These are phyloP conservation scores for Trichoderma semiorbis DNA, from an alignment of 2,329 filamentous ascomycete species.

Conservation along the genomic window DNA sequence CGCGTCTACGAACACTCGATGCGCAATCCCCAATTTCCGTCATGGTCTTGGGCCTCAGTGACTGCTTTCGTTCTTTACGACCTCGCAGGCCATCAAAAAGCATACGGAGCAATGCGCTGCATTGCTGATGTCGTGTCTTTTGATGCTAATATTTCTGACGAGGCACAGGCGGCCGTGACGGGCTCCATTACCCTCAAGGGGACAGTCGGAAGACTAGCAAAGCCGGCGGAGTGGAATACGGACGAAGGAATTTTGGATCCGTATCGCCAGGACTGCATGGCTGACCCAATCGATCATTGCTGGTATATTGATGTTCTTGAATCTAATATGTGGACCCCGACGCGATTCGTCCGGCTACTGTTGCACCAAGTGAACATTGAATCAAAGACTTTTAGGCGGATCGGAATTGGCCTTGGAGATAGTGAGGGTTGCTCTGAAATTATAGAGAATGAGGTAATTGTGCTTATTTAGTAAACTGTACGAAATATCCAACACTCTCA, in stretches of 20 bases:
- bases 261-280: background rate
- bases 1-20: background rate
- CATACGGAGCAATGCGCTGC: background rate
- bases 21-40: background rate
- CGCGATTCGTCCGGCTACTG: background rate
- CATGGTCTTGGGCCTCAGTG: background rate
- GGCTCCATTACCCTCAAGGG: background rate
- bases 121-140: background rate
- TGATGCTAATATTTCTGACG: background rate
- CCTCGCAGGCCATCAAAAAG: background rate
- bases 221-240: background rate
- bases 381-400: background rate
- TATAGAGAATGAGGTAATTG: background rate
- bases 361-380: background rate
- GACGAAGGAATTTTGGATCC: background rate
- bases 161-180: background rate
- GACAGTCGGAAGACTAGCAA: background rate
- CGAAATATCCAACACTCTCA: background rate
- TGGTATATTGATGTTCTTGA: background rate
- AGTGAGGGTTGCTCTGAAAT: background rate
- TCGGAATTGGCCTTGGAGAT: background rate
- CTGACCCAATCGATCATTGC: background rate
- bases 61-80: background rate
- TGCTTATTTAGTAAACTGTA: background rate
- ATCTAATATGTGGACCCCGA: background rate